phyloP scores from a whole-genome alignment of 1,284 basidiomycete genomes.

The Leucoagaricus sp. region DNA sequence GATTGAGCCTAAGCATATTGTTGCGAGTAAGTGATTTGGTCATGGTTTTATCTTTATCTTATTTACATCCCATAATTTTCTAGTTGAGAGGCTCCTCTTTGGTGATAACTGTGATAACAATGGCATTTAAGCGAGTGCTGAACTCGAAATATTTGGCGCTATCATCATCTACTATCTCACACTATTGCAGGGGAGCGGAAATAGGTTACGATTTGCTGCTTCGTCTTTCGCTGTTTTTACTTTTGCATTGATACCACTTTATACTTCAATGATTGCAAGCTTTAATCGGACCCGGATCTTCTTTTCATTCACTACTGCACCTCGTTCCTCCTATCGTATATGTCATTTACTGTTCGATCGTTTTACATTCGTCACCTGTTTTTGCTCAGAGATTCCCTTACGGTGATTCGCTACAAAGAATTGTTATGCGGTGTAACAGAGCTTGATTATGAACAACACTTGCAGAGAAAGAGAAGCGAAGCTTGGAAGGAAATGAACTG shows the following conservation, averaged over 20 bases:
- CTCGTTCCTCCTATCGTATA: background rate
- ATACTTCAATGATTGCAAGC: background rate
- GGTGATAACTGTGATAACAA: slow-evolving; percentile 2
- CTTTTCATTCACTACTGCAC: background rate
- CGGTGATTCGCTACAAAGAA: no score
- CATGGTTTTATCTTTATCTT: background rate
- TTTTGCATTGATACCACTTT: background rate
- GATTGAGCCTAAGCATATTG: slow-evolving; percentile 73
- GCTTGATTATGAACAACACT: no score
- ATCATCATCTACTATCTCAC: background rate
- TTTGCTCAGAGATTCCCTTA: background rate
- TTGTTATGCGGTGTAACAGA: no score
- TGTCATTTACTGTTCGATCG: background rate
- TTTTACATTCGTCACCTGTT: background rate
- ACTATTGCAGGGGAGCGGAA: background rate
- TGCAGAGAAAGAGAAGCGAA: no score
- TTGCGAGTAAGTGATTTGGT: slow-evolving; percentile 60
- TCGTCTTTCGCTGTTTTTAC: background rate
- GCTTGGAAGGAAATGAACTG: background rate
- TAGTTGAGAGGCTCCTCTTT: slow-evolving; percentile 67
- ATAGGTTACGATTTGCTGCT: no score
- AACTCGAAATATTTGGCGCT: background rate
- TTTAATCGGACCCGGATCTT: background rate
- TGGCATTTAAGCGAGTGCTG: background rate
- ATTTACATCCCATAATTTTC: slow-evolving; percentile 1